Conservation (phyloP, 2,329 filamentous ascomycete species). For the Claviceps sp. region DNA sequence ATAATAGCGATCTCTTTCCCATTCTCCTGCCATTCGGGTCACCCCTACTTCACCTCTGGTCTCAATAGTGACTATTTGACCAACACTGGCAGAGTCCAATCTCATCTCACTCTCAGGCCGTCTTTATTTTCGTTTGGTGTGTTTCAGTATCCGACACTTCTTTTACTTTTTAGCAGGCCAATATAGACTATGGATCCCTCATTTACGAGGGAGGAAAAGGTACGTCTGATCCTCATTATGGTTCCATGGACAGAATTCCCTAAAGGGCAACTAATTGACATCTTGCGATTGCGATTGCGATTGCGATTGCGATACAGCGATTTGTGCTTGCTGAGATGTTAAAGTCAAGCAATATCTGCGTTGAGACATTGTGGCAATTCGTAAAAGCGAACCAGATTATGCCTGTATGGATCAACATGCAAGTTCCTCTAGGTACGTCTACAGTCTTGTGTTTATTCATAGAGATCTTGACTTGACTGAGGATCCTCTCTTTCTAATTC, state of each 20-base stretch:
- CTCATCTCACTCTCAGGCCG: background rate
- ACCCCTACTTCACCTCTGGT: constrained; percentile 1
- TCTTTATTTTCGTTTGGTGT: background rate
- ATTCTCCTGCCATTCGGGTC: constrained; percentile 3
- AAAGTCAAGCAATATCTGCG: constrained; percentile 38
- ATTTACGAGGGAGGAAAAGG: constrained; percentile 8
- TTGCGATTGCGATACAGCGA: constrained; percentile 24
- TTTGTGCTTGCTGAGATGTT: constrained; percentile 45
- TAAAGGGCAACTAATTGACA: background rate
- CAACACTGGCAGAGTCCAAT: background rate
- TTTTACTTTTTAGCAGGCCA: background rate
- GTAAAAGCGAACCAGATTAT: constrained; percentile 27
- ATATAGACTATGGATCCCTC: constrained; percentile 5
- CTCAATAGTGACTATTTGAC: background rate
- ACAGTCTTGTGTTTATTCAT: background rate
- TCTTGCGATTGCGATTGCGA: background rate
- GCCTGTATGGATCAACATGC: constrained; percentile 34
- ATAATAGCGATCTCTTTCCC: constrained; percentile 4
- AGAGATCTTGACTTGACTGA: background rate
- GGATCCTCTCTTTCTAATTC: background rate
- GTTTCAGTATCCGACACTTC: background rate
- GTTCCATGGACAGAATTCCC: background rate
- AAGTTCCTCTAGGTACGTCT: constrained; percentile 31
- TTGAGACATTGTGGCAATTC: constrained; percentile 32
- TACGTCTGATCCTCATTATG: background rate